Conservation (phyloP, 108 stramenopile species). For the Thalassiosira profunda region DNA sequence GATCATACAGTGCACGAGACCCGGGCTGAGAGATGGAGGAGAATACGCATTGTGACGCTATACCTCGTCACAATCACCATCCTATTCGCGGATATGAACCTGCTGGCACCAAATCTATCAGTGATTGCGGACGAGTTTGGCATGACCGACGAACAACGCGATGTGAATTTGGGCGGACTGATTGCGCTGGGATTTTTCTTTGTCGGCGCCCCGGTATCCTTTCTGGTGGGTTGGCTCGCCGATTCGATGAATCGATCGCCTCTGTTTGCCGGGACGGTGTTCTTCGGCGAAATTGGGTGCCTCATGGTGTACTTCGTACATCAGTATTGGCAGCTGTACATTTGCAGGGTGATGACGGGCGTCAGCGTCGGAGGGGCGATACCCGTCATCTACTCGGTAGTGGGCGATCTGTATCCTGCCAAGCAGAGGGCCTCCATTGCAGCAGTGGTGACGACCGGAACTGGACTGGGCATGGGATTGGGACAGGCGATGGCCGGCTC, state of each 20-base stretch:
- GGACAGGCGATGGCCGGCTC: conserved; percentile 57
- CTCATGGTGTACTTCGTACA: conserved; percentile 48
- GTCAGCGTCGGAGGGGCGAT: conserved; percentile 62
- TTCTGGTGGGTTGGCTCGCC: conserved; percentile 68
- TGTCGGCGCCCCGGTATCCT: conserved; percentile 80
- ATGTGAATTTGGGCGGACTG: conserved; percentile 43
- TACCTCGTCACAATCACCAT: conserved; percentile 69
- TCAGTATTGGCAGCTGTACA: conserved; percentile 51
- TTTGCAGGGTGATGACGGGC: conserved; percentile 57
- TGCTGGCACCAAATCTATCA: conserved; percentile 85
- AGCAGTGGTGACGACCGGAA: conserved; percentile 41
- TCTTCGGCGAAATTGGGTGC: conserved; percentile 87
- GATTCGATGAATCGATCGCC: conserved; percentile 49
- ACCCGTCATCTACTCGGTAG: conserved; percentile 55
- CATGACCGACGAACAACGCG: conserved; percentile 59
- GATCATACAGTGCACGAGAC: too few species aligned
- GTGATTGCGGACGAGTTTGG: conserved; percentile 87
- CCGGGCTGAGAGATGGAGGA: conserved; percentile 2
- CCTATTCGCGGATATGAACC: conserved; percentile 87
- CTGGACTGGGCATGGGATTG: conserved; percentile 44
- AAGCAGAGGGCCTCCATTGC: conserved; percentile 26
- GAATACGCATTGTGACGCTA: conserved; percentile 47
- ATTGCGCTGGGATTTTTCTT: conserved; percentile 55
- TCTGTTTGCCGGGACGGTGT: conserved; percentile 74
- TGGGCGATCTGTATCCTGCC: conserved; percentile 58